These are phyloP conservation scores for Salix brachista DNA, from an alignment of 345 rosid genomes.

Conservation along the genomic window DNA sequence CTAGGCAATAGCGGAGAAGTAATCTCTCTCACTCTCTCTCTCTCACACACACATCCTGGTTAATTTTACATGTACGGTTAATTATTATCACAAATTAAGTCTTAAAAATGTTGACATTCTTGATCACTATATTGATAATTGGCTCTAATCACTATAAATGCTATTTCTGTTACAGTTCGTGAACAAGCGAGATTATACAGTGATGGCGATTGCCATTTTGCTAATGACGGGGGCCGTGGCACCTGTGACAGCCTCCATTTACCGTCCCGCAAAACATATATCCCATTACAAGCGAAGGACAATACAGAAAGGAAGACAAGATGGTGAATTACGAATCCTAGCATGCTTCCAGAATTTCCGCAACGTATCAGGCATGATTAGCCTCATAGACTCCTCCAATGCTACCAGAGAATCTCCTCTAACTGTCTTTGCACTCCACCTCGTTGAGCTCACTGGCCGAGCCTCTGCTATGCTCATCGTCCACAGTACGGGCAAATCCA, in stretches of 20 bases:
- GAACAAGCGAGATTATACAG: conserved; percentile 33
- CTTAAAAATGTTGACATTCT: neutral
- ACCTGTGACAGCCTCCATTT: conserved; percentile 33
- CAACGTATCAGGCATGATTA: conserved; percentile 42
- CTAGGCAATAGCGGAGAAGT: conserved; percentile 32
- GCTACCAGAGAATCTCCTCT: conserved; percentile 55
- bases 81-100: no score
- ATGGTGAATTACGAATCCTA: conserved; percentile 45
- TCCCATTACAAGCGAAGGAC: conserved; percentile 34
- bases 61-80: neutral
- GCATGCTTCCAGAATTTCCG: conserved; percentile 43
- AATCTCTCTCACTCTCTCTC: neutral
- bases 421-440: conserved; percentile 43
- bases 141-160: neutral
- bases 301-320: conserved; percentile 36
- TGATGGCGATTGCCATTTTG: conserved; percentile 34
- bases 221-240: conserved; percentile 35
- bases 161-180: conserved; percentile 26
- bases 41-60: neutral
- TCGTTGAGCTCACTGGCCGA: conserved; percentile 57
- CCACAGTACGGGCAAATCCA: conserved; percentile 26
- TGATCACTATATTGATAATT: neutral
- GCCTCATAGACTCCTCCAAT: conserved; percentile 48
- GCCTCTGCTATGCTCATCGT: conserved; percentile 63
- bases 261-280: conserved; percentile 29